Evolutionary conservation across 768 basidiomycete genomes (phyloP), one percentile per base, ranked within the genome.

Genomic region (Arthromyces matolae): DNA sequence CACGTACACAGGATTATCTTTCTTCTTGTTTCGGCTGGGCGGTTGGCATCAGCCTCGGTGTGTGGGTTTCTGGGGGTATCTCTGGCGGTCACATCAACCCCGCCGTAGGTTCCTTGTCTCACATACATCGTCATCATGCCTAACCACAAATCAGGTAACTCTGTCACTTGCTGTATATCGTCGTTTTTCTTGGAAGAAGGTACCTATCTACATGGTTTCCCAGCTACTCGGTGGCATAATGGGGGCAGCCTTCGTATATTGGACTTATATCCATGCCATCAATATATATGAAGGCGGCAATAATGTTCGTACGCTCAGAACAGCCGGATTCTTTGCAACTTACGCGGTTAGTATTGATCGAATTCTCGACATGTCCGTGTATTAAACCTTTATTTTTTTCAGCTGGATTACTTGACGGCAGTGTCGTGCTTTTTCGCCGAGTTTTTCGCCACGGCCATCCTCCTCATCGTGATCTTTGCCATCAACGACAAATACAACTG

Each of bases 71-170:
- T 18, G 75, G 74, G 40, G 80, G 81, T 37, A 75, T 86, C 47
- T 86, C 86, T 37, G 86, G 84, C 5, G 86, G 84, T 23, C 86
- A 89, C 57, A 77, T 87, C 51, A 88, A 88, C 58, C 85, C 85
- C 28, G 81, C 83, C 25, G 84, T 81, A 62, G 14, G 73, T 65
- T 8, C 18, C 5, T 29, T 28, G 28, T 38, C 16, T 16, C 27
- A 38, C 25, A 39, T 34, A 12, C 24, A 19, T 44, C 24, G 34
- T n/a, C 28, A 24, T 47, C 5, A 49, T 46, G 13, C 14, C 42
- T 10, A 52, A 18, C 18, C 5, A 24, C 19, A 38, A 20, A 44
- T 5, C 36, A 84, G 83, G 73, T 90, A 20, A 92, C 89, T 14
- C 64, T 92, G 41, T 74, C 80, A 12, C 58, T 89, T 36, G 86